phyloP scores from a whole-genome alignment of 2,329 filamentous ascomycete species.

The Penicillium thymicola region DNA sequence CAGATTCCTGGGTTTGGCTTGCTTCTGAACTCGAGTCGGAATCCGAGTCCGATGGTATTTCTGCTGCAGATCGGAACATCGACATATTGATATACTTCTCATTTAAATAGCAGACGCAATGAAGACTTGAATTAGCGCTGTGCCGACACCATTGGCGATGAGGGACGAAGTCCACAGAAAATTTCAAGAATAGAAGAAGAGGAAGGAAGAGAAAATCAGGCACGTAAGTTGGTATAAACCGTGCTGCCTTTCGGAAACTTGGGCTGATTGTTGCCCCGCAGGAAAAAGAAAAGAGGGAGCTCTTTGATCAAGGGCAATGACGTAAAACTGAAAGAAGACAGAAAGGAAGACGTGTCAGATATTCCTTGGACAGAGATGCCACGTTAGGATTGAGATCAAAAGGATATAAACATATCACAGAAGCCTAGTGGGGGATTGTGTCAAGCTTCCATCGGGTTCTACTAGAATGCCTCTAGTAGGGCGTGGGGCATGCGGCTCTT shows the following conservation, averaged over 20 bases:
- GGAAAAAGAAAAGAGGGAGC: background rate
- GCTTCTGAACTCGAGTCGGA: slow-evolving; percentile 29
- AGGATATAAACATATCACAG: slow-evolving; percentile 19
- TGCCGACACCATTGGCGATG: background rate
- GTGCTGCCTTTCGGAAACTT: background rate
- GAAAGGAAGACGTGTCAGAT: background rate
- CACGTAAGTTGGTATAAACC: background rate
- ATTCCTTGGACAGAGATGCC: slow-evolving; percentile 3
- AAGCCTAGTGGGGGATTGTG: slow-evolving; percentile 10
- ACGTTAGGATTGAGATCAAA: slow-evolving; percentile 6
- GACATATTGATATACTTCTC: slow-evolving; percentile 31
- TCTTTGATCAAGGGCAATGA: slow-evolving; percentile 2
- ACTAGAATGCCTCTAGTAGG: slow-evolving; percentile 32
- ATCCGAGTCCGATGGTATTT: slow-evolving; percentile 37
- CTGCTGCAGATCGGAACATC: slow-evolving; percentile 40
- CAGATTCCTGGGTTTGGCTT: slow-evolving; percentile 15
- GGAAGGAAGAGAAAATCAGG: background rate
- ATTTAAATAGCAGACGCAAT: background rate
- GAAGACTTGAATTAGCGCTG: background rate
- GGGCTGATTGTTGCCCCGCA: slow-evolving; percentile 3
- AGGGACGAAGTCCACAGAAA: too few relatives aligned
- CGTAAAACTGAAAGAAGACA: background rate
- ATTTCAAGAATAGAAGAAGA: background rate
- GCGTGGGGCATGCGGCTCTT: slow-evolving; percentile 18
- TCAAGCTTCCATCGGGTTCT: slow-evolving; percentile 35